Base-by-base conservation (phyloP, 352 stramenopile genomes). In the Globisporangium carolinianum region DNA sequence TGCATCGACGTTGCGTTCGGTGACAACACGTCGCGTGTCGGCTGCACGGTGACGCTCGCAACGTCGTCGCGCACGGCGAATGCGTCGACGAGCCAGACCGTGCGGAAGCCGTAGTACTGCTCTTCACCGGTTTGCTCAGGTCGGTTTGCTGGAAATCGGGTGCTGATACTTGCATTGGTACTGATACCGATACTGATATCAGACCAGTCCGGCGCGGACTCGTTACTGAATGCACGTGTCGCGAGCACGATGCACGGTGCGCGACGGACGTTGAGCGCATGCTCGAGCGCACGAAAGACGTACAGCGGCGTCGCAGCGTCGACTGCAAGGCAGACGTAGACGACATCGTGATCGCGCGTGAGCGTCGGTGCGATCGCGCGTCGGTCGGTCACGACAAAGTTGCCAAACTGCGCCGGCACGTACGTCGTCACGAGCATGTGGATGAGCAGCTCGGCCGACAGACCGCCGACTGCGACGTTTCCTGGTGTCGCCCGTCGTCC, bases 51-150 rank as follows among this genome's bases (percentile, higher is more conserved):
- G 15, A 77, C 71, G 0, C 72, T 74, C 0, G 73, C 53, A 18
- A 91, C 86, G 35, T 62, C 48, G n/a, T 75, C 59, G 17, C 58
- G 60, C 1, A 89, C 72, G 9, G 53, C 15, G 15, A 86, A 81
- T 1, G 75, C 68, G 47, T 89, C 70, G 1, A 91, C 69, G 5
- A 91, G 70, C 75, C 75, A 87, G 58, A 84, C 85, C 12, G 92
- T 98, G 7, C 91, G 77, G 61, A 98, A 98, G 0, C 94, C 94
- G 58, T 93, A 73, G 3, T 71, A 65, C 1, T 74, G 64, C 55
- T 93, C 82, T 54, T 98, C 92, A 18, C 94, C 91, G 0, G 92
- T 98, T 62, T 98, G 94, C 50, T 97, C 86, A 0, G 88, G 86
- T 0, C 90, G 74, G 58, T 98, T 98, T 8, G 63, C 18, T 2